Conservation (phyloP, 2,329 filamentous ascomycete genomes). For the Trichoderma atroviride region DNA sequence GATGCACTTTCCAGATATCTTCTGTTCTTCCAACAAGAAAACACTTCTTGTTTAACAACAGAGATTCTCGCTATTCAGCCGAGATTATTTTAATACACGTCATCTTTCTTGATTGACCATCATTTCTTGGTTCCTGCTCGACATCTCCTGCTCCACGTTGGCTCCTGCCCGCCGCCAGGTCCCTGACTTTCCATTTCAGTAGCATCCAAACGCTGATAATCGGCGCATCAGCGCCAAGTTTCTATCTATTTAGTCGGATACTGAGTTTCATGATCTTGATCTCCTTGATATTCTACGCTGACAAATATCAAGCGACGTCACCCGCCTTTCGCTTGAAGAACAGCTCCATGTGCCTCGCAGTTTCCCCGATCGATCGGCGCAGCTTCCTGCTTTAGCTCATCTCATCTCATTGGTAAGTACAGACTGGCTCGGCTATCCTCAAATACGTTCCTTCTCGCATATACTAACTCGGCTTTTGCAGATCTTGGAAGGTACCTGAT, state of each 20-base stretch:
- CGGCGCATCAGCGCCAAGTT: background rate
- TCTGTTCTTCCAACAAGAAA: background rate
- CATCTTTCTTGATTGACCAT: background rate
- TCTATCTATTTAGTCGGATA: background rate
- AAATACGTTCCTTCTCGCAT: background rate
- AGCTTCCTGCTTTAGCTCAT: background rate
- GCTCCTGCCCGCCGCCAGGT: background rate
- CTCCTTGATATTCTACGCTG: background rate
- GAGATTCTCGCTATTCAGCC: background rate
- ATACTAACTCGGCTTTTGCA: background rate
- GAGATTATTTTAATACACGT: background rate
- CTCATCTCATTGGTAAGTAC: background rate
- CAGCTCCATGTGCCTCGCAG: background rate
- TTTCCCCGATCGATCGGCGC: background rate
- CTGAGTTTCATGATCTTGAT: background rate
- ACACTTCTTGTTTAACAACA: background rate
- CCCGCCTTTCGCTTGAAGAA: background rate
- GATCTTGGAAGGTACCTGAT: slow-evolving; percentile 3
- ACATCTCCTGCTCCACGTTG: background rate
- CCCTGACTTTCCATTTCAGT: background rate
- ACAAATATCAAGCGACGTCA: slow-evolving; percentile 5
- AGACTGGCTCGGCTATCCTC: background rate
- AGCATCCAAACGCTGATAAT: background rate
- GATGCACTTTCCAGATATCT: slow-evolving; percentile 12
- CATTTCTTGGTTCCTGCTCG: background rate